Conservation (phyloP, 2,329 filamentous ascomycete species). For the Ascosphaera aggregata region DNA sequence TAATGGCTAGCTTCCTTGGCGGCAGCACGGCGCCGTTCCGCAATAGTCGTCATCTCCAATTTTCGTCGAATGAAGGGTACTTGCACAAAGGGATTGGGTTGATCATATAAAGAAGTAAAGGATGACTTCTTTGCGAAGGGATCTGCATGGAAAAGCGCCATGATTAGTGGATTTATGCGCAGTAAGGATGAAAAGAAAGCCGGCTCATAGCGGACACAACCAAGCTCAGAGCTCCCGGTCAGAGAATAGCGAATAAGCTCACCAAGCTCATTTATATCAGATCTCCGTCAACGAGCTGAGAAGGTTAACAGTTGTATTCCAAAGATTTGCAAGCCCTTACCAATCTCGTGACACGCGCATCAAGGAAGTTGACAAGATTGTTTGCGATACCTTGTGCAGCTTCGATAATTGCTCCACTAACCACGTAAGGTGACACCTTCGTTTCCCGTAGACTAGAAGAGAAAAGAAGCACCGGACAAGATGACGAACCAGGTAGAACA, state of each 20-base stretch:
- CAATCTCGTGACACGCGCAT: too few species aligned
- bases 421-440: not conserved
- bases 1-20: slow-evolving; percentile 19
- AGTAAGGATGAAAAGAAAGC: not conserved
- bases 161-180: not conserved
- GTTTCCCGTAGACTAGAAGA: not conserved
- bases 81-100: not conserved
- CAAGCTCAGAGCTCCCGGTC: not conserved
- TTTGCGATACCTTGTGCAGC: not conserved
- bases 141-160: not conserved
- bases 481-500: not conserved
- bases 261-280: not conserved
- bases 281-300: too few species aligned
- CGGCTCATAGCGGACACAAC: not conserved
- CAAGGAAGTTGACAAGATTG: not conserved
- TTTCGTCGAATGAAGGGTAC: not conserved
- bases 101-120: not conserved
- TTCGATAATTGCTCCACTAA: not conserved
- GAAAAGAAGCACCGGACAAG: not conserved
- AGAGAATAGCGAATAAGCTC: not conserved
- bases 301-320: too few species aligned
- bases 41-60: not conserved
- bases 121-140: not conserved
- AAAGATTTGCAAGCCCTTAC: too few species aligned
- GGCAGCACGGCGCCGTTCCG: slow-evolving; percentile 16